Base-by-base conservation (phyloP, 495 filamentous ascomycete species). In the Penicillium fimorum region DNA sequence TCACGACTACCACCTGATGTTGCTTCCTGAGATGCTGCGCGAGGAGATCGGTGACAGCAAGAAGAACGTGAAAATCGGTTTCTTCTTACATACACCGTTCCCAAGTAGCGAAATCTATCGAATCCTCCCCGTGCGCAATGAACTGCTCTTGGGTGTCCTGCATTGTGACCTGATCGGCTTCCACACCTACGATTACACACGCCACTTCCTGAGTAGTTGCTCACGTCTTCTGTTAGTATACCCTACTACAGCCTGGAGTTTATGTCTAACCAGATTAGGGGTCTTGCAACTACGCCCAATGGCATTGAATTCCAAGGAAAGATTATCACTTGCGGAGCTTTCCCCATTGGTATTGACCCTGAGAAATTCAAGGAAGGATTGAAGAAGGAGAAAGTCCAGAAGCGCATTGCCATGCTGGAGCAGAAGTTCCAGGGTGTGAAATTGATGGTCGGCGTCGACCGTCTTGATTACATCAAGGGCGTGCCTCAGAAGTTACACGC, bases 1-100 rank as follows among this genome's bases (percentile, higher is more conserved):
- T 0, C 93, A 98, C 64, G 93, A 98, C 66, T 98, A 97, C 70
- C 94, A 98, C 73, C 74, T 97, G 59, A 97, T 98, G 92, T 84
- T 98, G 4, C 81, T 98, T 18, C 93, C 93, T 4, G 82, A 89
- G 58, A 93, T 98, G 90, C 80, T 98, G 40, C 89, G 93, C 59
- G 87, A 96, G 62, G 91, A 92, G 66, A 82, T 89, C 50, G 87
- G 86, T 22, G 72, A 84, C 37, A 76, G 73, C 37, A 87, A 88
- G 69, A 86, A 89, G 71, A 93, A 96, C 61, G 83, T 97, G 61
- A 96, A 93, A 77, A 90, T 98, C 64, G 93, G 92, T 50, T 97
- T 97, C 80, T 97, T 96, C 79, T 79, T 98, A 29, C 94, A 98
- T 63, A 98, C 93, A 0, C 92, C 94, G 2, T 98, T 98, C 74